Evolutionary conservation across 163 green algal species (phyloP).

Genomic region (Chlorella variabilis): DNA sequence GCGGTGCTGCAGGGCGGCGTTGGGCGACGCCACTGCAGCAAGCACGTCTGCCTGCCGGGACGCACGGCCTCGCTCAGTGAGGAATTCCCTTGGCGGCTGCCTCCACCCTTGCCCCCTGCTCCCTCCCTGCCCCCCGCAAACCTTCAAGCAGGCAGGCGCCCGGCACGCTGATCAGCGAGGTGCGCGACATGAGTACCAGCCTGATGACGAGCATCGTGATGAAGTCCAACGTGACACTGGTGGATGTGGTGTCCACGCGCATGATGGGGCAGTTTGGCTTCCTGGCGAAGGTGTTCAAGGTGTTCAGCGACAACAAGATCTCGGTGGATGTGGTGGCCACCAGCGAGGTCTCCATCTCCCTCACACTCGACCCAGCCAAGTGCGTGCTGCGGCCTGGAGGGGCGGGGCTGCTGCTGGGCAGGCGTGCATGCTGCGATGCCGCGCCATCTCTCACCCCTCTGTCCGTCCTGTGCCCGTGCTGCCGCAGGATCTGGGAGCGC

Average conservation of each 20-base stretch:
- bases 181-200: constrained; percentile 79
- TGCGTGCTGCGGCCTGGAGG: constrained; percentile 24
- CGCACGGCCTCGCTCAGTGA: not conserved
- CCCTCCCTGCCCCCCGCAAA: not conserved
- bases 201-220: constrained; percentile 96
- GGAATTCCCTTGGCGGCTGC: not conserved
- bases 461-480: not conserved
- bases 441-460: not conserved
- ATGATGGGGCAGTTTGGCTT: constrained; percentile 97
- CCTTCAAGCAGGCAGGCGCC: constrained; percentile 57
- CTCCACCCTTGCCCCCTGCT: not conserved
- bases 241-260: constrained; percentile 93
- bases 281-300: constrained; percentile 74
- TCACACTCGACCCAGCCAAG: constrained; percentile 94
- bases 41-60: too few species aligned
- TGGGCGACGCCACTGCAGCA: too few species aligned
- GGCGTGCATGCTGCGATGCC: not conserved
- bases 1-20: too few species aligned
- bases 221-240: constrained; percentile 94
- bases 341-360: constrained; percentile 88
- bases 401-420: not conserved
- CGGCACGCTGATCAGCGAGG: constrained; percentile 89
- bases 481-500: constrained; percentile 78
- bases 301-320: constrained; percentile 87
- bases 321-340: constrained; percentile 97